Conservation (phyloP, 805 yeast genomes). For the Wickerhamomyces subpelliculosus region DNA sequence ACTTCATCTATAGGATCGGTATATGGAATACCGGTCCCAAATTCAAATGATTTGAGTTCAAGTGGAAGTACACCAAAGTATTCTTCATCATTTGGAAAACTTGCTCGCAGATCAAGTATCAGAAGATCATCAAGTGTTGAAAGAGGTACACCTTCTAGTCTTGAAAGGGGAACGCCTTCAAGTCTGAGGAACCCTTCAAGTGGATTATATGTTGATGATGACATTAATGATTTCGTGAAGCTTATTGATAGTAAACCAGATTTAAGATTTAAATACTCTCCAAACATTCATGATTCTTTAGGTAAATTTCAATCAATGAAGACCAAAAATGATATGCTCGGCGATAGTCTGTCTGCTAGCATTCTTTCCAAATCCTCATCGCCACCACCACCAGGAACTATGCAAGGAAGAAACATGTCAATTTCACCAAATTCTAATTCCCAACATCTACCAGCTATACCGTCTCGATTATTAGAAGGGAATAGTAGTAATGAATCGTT, state of each 20-base stretch:
- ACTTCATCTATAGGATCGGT: constrained; percentile 19
- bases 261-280: constrained; percentile 27
- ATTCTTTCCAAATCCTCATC: constrained; percentile 23
- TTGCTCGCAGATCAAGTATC: constrained; percentile 43
- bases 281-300: constrained; percentile 38
- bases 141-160: constrained; percentile 22
- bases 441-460: constrained; percentile 21
- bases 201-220: constrained; percentile 44
- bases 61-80: constrained; percentile 50
- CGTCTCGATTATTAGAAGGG: constrained; percentile 23
- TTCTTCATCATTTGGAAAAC: constrained; percentile 68
- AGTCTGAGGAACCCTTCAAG: constrained; percentile 22
- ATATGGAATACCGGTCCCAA: constrained; percentile 15
- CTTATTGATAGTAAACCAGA: constrained; percentile 62
- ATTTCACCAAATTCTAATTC: constrained; percentile 28
- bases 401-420: constrained; percentile 15
- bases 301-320: constrained; percentile 45
- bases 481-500: constrained; percentile 19
- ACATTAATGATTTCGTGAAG: constrained; percentile 62
- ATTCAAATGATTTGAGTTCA: constrained; percentile 25
- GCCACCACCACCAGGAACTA: constrained; percentile 8
- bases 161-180: constrained; percentile 18
- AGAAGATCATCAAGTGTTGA: constrained; percentile 27
- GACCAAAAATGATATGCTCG: constrained; percentile 44
- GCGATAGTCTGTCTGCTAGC: constrained; percentile 51